phyloP scores from a whole-genome alignment of 495 filamentous ascomycete species.

The Aspergillus coremiiformis region DNA sequence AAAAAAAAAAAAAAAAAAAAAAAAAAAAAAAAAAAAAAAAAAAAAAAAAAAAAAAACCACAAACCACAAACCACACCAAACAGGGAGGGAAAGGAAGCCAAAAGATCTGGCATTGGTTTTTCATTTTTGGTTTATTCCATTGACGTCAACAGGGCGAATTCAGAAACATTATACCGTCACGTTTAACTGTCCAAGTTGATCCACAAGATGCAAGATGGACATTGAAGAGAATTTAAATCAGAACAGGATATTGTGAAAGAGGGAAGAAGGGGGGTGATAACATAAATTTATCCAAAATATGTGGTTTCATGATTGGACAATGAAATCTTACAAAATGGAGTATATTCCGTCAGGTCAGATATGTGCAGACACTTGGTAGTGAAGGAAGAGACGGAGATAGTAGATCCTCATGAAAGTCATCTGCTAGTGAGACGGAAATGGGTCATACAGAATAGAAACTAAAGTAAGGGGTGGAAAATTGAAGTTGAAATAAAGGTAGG shows the following conservation, averaged over 20 bases:
- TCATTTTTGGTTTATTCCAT: background rate
- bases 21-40: too few species aligned
- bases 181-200: background rate
- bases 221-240: background rate
- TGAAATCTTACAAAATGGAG: background rate
- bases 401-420: background rate
- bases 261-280: background rate
- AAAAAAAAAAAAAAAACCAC: too few species aligned
- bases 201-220: background rate
- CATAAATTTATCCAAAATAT: background rate
- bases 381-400: background rate
- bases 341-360: constrained; percentile 3
- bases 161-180: too few species aligned
- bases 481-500: background rate
- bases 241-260: background rate
- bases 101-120: too few species aligned
- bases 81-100: too few species aligned
- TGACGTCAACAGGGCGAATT: background rate
- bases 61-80: too few species aligned
- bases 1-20: background rate
- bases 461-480: background rate
- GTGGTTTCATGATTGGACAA: background rate
- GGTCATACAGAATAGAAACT: background rate
- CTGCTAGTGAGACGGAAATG: constrained; percentile 2
- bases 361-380: background rate